Base-by-base conservation (phyloP, 176 grass and related monocot genomes). In the Paspalum vaginatum region DNA sequence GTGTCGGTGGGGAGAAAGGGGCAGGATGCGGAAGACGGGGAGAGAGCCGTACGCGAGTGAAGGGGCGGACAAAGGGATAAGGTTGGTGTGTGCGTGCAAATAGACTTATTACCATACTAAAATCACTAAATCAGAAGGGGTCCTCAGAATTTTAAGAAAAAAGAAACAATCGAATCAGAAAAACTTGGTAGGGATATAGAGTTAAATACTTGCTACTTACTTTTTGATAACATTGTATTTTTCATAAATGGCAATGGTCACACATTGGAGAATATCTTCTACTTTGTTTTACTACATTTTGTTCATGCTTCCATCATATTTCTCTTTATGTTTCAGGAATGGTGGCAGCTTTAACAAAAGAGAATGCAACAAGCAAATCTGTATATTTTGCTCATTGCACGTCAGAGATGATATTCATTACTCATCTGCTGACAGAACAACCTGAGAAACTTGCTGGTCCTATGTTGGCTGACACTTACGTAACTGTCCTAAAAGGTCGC, bases 351-450 rank as follows among this genome's bases (percentile, higher is more conserved):
- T 81, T 99, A 76, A 95, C 96, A 75, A 99, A 99, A 54, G 96
- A 99, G 79, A 99, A 92, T n/a, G 96, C 96, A 60, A 99, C 96
- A 79, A 99, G 96, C 71, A 99, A 99, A 85, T 99, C 96, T 12
- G 96, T 99, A 22, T 99, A 95, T 82, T 99, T 99, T 89, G 84
- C 96, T 22, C 96, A 99, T 74, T 93, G 96, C 86, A 99, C 92
- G 38, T 99, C 96, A 2, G 96, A 99, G 69, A 99, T 99, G 96
- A 99, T 99, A 85, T 99, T 99, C 77, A 93, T 99, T 78, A 99
- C 96, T 24, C 96, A 99, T 87, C 61, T 99, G 68, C 77, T 95
- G 56, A 90, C 92, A 13, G 92, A 99, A 79, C 92, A 93, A 47
- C 96, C 96, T 5, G 96, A 99, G 87, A 98, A 95, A 89, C 92